phyloP scores from a whole-genome alignment of 1,139 yeast genomes.

The Sugiyamaella novakii region DNA sequence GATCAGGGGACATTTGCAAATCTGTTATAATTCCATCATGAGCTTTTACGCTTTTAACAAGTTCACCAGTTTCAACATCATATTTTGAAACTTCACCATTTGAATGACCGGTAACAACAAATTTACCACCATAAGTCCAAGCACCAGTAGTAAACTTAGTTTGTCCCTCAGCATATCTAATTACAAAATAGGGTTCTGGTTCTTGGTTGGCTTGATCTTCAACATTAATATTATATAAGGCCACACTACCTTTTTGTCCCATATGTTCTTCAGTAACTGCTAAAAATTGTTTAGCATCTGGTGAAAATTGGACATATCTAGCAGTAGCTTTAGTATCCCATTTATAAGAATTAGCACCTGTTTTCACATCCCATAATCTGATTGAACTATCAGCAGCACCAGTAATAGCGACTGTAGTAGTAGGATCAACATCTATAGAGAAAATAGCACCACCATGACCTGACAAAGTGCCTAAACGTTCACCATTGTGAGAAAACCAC shows the following conservation, averaged over 20 bases:
- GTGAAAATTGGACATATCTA: conserved; percentile 85
- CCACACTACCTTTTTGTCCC: conserved; percentile 83
- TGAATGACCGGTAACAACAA: conserved; percentile 83
- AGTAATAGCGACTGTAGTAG: conserved; percentile 69
- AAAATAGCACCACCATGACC: conserved; percentile 95
- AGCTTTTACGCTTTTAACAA: conserved; percentile 57
- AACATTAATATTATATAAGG: conserved; percentile 63
- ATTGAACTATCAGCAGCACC: conserved; percentile 91
- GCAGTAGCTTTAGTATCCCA: conserved; percentile 85
- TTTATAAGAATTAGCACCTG: conserved; percentile 73
- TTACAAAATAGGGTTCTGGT: conserved; percentile 60
- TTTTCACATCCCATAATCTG: conserved; percentile 80
- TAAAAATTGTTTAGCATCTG: conserved; percentile 67
- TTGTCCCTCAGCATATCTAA: conserved; percentile 55
- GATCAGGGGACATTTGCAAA: conserved; percentile 85
- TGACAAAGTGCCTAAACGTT: conserved; percentile 88
- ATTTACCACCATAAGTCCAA: conserved; percentile 77
- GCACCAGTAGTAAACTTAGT: conserved; percentile 82
- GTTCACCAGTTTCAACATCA: conserved; percentile 74
- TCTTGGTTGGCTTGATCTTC: conserved; percentile 44
- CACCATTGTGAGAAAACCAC: conserved; percentile 96
- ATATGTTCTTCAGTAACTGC: conserved; percentile 90
- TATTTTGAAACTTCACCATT: conserved; percentile 84
- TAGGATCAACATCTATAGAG: conserved; percentile 85
- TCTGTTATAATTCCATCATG: conserved; percentile 83